Base-by-base conservation (phyloP, 345 rosid species). In the Combretum micranthum region DNA sequence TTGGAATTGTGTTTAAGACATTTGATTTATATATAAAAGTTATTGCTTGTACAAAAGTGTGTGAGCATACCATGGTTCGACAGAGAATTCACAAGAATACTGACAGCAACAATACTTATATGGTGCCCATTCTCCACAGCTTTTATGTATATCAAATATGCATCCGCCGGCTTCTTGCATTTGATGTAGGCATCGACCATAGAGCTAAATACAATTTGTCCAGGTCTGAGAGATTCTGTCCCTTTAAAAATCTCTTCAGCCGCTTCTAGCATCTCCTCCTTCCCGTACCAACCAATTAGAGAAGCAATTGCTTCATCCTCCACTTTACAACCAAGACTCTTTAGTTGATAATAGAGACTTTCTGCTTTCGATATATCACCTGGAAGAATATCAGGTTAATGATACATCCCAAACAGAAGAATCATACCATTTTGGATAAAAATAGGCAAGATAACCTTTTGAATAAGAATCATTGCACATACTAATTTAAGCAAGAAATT, bases 41-140 rank as follows among this genome's bases (percentile, higher is more conserved):
- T 46, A 46, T 32, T 32, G 39, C 9, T 32, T 1, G 39, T 4
- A 32, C 9, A 32, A 11, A 32, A 32, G 39, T 32, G 39, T 32
- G 39, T 11, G 61, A 63, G 59, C 32, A 56, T 86, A 86, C 97
- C 90, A 60, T 50, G 64, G 58, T 73, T 76, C 53, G 95, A 75
- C 67, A 89, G 66, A 47, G 87, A 75, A 69, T 86, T 82, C 69
- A 86, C 97, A 43, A 82, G 67, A 42, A 79, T 77, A 78, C 95
- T 76, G 57, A 83, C 56, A 51, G 83, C 68, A 69, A 89, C 81
- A 66, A 84, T 77, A 56, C 75, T 80, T 19, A 68, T 72, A 64
- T 72, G 60, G 45, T 65, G 68, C 46, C 77, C 85, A 51, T 55
- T 74, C 51, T 60, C 59, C 32, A 60, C 68, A 63, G 78, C 74